Conservation (phyloP, 2,329 filamentous ascomycete genomes). For the Blastomyces parvus region DNA sequence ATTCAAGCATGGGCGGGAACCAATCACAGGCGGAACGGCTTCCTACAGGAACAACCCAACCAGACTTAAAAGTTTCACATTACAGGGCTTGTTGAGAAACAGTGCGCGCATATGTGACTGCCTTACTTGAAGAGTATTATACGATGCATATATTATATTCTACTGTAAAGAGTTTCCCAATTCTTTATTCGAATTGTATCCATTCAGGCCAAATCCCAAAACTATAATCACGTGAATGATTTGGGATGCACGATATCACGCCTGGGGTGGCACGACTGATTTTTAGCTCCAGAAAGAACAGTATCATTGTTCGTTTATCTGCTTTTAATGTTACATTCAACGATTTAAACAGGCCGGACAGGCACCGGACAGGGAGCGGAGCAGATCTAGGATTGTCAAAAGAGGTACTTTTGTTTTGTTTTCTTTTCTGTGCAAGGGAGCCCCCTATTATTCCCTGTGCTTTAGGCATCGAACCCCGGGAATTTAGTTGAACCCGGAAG, state of each 20-base stretch:
- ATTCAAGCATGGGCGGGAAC: background rate
- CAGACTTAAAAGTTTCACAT: background rate
- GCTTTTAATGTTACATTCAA: background rate
- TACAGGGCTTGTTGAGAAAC: background rate
- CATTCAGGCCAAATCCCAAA: background rate
- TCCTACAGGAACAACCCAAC: background rate
- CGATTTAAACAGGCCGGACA: background rate
- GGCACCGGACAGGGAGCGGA: background rate
- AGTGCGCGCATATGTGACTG: no score
- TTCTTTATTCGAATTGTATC: background rate
- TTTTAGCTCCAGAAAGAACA: background rate
- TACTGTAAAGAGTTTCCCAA: background rate
- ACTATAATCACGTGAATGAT: background rate
- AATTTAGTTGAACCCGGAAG: no score
- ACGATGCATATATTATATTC: background rate
- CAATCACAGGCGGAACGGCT: background rate
- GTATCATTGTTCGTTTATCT: background rate
- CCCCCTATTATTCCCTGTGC: background rate
- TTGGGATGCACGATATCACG: slow-evolving; percentile 5
- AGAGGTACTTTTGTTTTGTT: background rate
- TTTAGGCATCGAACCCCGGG: no score
- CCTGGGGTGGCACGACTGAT: background rate
- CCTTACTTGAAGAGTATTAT: background rate
- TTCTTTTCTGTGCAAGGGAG: background rate
- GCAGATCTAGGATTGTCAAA: background rate